Evolutionary conservation across 2,329 filamentous ascomycete genomes (phyloP).

Genomic region (Thielaviopsis cerberus): DNA sequence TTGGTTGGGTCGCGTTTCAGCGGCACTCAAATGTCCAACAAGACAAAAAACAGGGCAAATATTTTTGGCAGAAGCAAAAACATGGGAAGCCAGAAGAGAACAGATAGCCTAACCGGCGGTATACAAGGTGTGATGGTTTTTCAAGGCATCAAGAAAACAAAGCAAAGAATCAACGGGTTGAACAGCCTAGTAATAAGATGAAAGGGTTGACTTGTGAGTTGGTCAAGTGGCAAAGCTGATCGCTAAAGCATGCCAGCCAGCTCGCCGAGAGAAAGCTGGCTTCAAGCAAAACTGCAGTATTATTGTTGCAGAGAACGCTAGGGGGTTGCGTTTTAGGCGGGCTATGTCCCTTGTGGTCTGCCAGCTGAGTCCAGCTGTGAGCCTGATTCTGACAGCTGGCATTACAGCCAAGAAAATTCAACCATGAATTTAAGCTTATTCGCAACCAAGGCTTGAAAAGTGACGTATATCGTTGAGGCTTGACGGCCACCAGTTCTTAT

Average conservation of each 20-base stretch:
- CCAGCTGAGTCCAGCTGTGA: not conserved
- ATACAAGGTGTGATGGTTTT: not conserved
- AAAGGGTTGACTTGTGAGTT: not conserved
- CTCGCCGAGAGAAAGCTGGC: not conserved
- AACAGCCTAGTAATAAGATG: not conserved
- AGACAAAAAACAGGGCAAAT: not conserved
- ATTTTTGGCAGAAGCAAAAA: not conserved
- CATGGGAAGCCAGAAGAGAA: not conserved
- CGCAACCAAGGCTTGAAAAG: not conserved
- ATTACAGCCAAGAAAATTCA: not conserved
- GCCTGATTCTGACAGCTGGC: not conserved
- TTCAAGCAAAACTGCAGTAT: not conserved
- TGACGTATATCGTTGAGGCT: not conserved
- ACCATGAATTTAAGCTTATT: not conserved
- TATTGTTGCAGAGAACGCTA: not conserved
- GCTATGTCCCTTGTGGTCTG: not conserved
- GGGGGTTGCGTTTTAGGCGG: not conserved
- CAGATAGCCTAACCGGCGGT: not conserved
- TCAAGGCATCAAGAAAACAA: not conserved
- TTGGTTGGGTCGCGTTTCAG: not conserved
- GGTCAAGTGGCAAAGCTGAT: not conserved
- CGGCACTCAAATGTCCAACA: not conserved
- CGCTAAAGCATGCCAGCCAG: not conserved
- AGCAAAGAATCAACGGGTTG: not conserved
- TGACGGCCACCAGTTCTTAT: no score